Conservation (phyloP, 495 filamentous ascomycete genomes). For the Rhypophila decipiens region DNA sequence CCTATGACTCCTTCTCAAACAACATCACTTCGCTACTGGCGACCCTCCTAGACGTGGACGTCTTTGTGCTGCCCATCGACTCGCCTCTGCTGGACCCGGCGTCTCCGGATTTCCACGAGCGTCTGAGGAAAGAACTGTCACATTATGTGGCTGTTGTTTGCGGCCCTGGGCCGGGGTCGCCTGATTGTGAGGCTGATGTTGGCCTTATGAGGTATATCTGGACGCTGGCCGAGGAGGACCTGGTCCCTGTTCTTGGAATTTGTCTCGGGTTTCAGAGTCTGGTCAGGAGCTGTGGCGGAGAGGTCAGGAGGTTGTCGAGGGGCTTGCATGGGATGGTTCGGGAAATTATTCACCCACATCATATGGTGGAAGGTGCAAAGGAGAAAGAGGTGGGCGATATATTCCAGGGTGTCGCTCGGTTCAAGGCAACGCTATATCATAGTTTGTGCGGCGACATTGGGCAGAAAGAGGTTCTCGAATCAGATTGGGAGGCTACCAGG, state of each 20-base stretch:
- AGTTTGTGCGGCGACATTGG: slow-evolving; percentile 66
- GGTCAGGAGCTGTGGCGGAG: slow-evolving; percentile 57
- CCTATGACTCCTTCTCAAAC: slow-evolving; percentile 93
- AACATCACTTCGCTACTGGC: slow-evolving; percentile 80
- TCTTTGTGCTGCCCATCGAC: slow-evolving; percentile 70
- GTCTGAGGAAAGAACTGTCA: slow-evolving; percentile 34
- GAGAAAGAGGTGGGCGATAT: slow-evolving; percentile 24
- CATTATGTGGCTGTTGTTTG: slow-evolving; percentile 71
- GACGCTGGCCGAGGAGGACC: slow-evolving; percentile 49
- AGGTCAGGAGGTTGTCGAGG: slow-evolving; percentile 53
- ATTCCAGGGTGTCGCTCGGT: slow-evolving; percentile 44
- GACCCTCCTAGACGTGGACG: slow-evolving; percentile 54
- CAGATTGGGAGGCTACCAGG: slow-evolving; percentile 26
- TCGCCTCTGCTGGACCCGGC: slow-evolving; percentile 28
- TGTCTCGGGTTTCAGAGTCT: slow-evolving; percentile 91
- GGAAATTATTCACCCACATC: slow-evolving; percentile 46
- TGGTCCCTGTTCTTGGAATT: slow-evolving; percentile 77
- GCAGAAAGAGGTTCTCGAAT: slow-evolving; percentile 24
- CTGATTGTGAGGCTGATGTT: slow-evolving; percentile 55
- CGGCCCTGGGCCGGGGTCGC: slow-evolving; percentile 72
- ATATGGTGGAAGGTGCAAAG: not conserved
- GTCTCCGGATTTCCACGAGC: not conserved
- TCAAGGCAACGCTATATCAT: slow-evolving; percentile 82
- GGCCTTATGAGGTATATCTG: slow-evolving; percentile 77
- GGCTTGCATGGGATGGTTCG: slow-evolving; percentile 79